phyloP scores from a whole-genome alignment of 345 rosid genomes.

The Lenwebbia sp. region DNA sequence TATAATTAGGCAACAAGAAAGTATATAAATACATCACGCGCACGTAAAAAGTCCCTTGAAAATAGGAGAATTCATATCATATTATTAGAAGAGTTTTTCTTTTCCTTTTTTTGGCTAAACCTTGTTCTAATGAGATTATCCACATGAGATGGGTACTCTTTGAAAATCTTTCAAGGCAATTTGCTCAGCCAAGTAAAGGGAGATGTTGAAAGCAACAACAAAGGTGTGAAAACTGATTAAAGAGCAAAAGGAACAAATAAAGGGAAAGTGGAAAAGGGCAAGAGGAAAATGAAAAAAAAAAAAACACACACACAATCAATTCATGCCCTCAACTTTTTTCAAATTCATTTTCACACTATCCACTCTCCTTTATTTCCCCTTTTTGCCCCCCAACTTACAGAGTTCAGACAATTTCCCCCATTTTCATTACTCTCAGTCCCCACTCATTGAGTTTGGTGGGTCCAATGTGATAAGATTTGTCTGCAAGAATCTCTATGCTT shows the following conservation, averaged over 20 bases:
- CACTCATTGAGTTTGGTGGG: neutral
- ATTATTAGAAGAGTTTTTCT: neutral
- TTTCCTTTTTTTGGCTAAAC: neutral
- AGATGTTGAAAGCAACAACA: neutral
- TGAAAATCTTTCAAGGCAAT: neutral
- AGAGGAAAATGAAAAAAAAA: neutral
- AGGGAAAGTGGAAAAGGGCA: neutral
- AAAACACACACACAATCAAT: neutral
- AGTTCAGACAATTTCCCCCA: neutral
- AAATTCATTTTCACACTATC: neutral
- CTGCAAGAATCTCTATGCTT: neutral
- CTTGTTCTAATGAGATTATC: neutral
- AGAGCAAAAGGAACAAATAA: neutral
- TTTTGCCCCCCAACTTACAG: neutral
- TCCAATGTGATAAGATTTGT: neutral
- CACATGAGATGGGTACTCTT: neutral
- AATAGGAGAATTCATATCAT: neutral
- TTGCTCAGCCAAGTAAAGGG: neutral
- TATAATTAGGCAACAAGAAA: neutral
- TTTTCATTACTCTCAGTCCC: neutral
- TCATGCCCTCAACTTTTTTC: neutral
- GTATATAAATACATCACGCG: neutral
- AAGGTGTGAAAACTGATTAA: neutral
- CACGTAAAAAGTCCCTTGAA: neutral
- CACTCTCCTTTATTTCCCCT: neutral